Base-by-base conservation (phyloP, 1,139 yeast genomes). In the Candida buenavistaensis region DNA sequence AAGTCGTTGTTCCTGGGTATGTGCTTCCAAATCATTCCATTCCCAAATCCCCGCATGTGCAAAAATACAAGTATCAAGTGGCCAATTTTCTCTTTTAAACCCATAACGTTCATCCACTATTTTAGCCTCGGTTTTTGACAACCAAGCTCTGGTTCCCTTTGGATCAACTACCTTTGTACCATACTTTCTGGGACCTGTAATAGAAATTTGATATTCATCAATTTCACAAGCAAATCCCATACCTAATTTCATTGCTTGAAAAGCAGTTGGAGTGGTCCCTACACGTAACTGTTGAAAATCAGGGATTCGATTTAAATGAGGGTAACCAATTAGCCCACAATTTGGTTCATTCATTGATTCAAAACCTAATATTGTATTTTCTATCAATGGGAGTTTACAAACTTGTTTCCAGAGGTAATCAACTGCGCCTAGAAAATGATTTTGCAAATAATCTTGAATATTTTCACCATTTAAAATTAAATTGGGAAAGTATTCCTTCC, bases 301-400 rank as follows among this genome's bases (percentile, higher is more conserved):
- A 0, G 89, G 83, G 14, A 78, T 49, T 2, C 48, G 43, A 3
- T 59, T 62, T 32, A 83, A 54, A 50, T 79, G 62, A 1, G 59
- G 59, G 33, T 68, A 69, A 1, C 87, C 88, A 32, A 79, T 65
- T 37, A 76, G 67, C 0, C 94, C 92, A 37, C 62, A 51, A 47
- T 79, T 84, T 2, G 97, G 97, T 55, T 90, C 98, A 55, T 90
- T 90, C 66, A 90, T 58, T 33, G 87, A 76, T 59, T 90, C 98
- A 53, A 88, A 73, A 3, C 97, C 98, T 11, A 89, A 50, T 4
- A 85, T 59, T 4, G 71, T 58, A 43, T 65, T 61, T 7, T 71
- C 68, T 39, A 85, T 65, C 56, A 87, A 61, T 9, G 85, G 84
- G 1, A 79, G 71, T 2, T 50, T 47, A 32, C 67, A 62, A 3